These are phyloP conservation scores for Achaetomium macrosporum DNA, from an alignment of 2,329 filamentous ascomycete species.

Conservation along the genomic window DNA sequence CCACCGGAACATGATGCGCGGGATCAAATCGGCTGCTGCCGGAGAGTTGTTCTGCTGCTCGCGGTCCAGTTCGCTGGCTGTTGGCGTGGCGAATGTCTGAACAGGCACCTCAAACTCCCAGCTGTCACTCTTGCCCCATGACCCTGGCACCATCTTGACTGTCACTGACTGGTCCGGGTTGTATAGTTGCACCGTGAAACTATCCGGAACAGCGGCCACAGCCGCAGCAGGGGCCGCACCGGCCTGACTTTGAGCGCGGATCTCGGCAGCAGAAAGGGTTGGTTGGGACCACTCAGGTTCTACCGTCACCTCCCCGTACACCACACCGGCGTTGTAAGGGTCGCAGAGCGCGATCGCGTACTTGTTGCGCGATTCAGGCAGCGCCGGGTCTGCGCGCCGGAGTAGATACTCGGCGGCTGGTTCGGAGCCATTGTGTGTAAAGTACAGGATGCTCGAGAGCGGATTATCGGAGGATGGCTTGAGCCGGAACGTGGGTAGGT, in stretches of 20 bases:
- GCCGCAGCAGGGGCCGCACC: conserved; percentile 45
- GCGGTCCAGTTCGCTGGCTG: conserved; percentile 69
- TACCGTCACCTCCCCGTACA: conserved; percentile 82
- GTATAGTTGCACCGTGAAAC: conserved; percentile 84
- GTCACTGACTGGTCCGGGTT: conserved; percentile 81
- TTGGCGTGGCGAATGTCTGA: conserved; percentile 75
- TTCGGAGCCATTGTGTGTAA: conserved; percentile 70
- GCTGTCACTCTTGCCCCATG: conserved; percentile 71
- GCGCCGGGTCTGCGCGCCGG: conserved; percentile 65
- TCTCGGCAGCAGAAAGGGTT: conserved; percentile 72
- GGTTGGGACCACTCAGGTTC: conserved; percentile 82
- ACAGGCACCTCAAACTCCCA: conserved; percentile 95
- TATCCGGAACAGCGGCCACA: conserved; percentile 67
- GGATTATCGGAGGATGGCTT: conserved; percentile 47
- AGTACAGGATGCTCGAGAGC: conserved; percentile 52
- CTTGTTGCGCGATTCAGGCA: conserved; percentile 65
- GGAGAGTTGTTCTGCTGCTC: conserved; percentile 48
- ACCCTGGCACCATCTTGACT: conserved; percentile 64
- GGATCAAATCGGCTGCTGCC: conserved; percentile 47
- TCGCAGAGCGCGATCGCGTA: conserved; percentile 86
- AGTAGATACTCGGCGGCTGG: conserved; percentile 75
- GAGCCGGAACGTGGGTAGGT: conserved; percentile 68
- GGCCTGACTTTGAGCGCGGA: conserved; percentile 51
- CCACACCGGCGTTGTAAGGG: conserved; percentile 68
- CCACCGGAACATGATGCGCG: conserved; percentile 82